Evolutionary conservation across 148 eudicot genomes (phyloP), one percentile per base, ranked within the genome.

Genomic region (Amaranthus palmeri): DNA sequence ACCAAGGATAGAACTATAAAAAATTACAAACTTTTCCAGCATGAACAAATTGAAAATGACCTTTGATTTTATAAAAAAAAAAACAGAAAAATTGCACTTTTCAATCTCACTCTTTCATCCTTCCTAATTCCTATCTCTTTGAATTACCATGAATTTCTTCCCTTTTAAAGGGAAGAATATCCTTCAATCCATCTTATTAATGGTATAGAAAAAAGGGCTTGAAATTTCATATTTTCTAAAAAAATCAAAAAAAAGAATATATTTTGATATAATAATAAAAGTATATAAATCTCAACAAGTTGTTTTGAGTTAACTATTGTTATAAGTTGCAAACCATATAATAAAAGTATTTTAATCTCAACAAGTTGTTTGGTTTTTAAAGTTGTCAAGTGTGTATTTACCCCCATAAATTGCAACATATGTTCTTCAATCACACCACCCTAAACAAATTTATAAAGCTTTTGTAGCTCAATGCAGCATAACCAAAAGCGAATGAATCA

Each of bases 401-500:
- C 96, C 61, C 98, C 98, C 90, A 93, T 89, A 81, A 77, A 85
- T 77, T 85, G 92, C 81, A 93, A 85, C 96, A 93, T 93, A 77
- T 93, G 98, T 74, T 91, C 98, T 79, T 93, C 98, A 51, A 89
- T 93, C 71, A 93, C 82, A 67, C 98, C 98, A 25, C 96, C 98
- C 98, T 93, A 83, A 41, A 69, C 50, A 77, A 15, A 71, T 50
- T 40, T 42, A 2, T n/a, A 53, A 50, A 52, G 48, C 43, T 44
- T 14, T 41, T 17, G 50, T 13, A 50, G 11, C 70, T 40, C 4
- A 25, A 7, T 12, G 10, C 43, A 64, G 12, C 65, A 51, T 12
- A 62, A 25, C 56, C n/a, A n/a, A 9, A 8, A 47, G 44, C 7
- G 54, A 68, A 61, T 54, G 17, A 54, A 42, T 41, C 68, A 25